Evolutionary conservation across 495 filamentous ascomycete species (phyloP), one percentile per base, ranked within the genome.

Genomic region (Platismatia glauca): DNA sequence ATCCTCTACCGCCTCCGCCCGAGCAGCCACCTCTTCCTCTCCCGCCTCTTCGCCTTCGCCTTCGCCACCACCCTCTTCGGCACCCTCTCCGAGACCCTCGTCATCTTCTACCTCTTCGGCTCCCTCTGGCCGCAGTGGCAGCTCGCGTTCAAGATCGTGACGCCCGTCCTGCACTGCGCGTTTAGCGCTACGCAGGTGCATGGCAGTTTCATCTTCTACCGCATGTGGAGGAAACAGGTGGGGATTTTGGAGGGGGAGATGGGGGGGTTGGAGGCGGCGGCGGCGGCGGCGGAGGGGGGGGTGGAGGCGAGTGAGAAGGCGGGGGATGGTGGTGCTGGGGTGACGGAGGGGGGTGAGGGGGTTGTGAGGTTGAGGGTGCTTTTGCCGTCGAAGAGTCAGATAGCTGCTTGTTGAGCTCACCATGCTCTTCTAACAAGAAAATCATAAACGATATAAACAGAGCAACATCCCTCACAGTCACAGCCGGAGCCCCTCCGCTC

Each of bases 101-200:
- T 81, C 43, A 74, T 76, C 0, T 79, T 81, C 76, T 79, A 71
- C 53, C 68, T 81, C 0, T 80, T 81, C 67, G 78, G 77, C 2
- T 73, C 65, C 60, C 63, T 79, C 11, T 81, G 79, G 79, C 12
- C 66, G 29, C 64, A 71, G 6, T 80, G 79, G 79, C 69, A 75
- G 38, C 64, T 79, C 44, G 75, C 75, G 1, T 80, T 81, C 70
- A 80, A 80, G 56, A 59, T 81, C 9, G 71, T 70, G n/a, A 80
- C 77, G 4, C 79, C 79, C 0, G 43, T 81, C 9, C 65, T 81
- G n/a, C 78, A 81, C 62, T 41, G 73, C 20, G 72, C 76, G 0
- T 81, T 81, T 57, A 71, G 72, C 0, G 72, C 74, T 0, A 73
- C 76, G 4, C 78, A 81, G 65, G 57, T 80, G 9, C 77, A 78